phyloP scores from a whole-genome alignment of 345 rosid species.

The Ceriops zippeliana region DNA sequence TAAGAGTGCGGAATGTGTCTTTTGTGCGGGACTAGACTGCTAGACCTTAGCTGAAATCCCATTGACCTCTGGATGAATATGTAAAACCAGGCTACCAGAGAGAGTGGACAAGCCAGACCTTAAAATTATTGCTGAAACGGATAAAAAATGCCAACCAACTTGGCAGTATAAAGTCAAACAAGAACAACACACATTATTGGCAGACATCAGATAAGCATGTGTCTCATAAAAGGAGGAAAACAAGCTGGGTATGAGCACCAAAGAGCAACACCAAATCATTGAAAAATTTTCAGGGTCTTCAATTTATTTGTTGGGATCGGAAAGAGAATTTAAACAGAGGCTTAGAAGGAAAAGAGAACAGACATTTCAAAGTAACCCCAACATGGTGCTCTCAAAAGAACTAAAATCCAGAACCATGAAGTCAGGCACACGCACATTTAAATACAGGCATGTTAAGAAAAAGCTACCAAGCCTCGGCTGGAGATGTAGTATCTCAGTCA shows the following conservation, averaged over 20 bases:
- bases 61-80: too few species aligned
- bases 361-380: constrained; percentile 1
- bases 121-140: too few species aligned
- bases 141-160: too few species aligned
- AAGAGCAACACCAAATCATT: background rate
- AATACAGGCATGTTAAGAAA: constrained; percentile 22
- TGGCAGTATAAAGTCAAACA: too few species aligned
- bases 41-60: too few species aligned
- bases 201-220: too few species aligned
- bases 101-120: too few species aligned
- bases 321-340: constrained; percentile 10
- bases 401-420: constrained; percentile 20
- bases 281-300: constrained; percentile 6
- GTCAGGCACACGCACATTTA: constrained; percentile 15
- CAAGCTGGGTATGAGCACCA: background rate
- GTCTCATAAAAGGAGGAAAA: background rate
- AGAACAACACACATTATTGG: too few species aligned
- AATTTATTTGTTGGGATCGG: constrained; percentile 22
- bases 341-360: background rate
- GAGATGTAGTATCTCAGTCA: constrained; percentile 26
- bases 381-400: constrained; percentile 19
- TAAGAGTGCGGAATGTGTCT: too few species aligned
- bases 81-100: too few species aligned
- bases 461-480: constrained; percentile 16
- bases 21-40: too few species aligned